Percentiles rank a stretch among this genome's conserved stretches.
Evolutionary conservation across 139 green algal species (phyloP).

Genomic region (Chlorella sp.): DNA sequence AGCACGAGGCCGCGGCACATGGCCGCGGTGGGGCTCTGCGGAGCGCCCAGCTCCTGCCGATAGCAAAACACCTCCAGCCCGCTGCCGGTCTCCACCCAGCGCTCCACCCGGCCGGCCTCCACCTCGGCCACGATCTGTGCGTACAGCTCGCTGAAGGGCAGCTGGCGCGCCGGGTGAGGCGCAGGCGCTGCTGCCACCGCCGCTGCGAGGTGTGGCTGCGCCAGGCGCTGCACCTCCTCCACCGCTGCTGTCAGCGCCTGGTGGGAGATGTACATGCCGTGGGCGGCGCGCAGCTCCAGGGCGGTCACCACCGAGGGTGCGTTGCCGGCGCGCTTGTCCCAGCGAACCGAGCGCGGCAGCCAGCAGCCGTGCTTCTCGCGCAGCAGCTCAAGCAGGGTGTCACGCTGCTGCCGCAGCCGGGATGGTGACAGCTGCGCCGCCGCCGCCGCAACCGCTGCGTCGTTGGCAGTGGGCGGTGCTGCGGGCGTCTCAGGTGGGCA

Average conservation of each 20-base stretch:
- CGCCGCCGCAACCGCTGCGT: too few relatives aligned
- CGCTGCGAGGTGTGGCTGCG: too few relatives aligned
- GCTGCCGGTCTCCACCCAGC: not conserved
- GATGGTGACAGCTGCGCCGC: too few relatives aligned
- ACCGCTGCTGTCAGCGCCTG: not conserved
- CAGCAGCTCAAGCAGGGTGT: too few relatives aligned
- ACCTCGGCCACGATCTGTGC: not conserved
- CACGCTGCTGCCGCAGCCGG: too few relatives aligned
- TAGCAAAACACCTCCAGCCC: not conserved
- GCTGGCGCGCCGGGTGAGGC: not conserved
- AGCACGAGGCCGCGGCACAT: slow-evolving; percentile 9
- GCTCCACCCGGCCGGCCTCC: not conserved
- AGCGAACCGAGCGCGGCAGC: not conserved
- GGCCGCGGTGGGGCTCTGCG: not conserved
- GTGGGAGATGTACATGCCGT: not conserved
- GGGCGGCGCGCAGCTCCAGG: not conserved
- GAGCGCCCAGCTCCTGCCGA: not conserved
- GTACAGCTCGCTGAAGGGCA: not conserved
- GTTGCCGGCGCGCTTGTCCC: slow-evolving; percentile 1
- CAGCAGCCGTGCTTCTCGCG: too few relatives aligned
- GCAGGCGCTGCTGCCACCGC: not conserved
- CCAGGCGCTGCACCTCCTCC: not conserved
- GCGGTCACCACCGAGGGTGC: not conserved
- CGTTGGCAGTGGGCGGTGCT: too few relatives aligned
- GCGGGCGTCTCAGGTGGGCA: too few relatives aligned